phyloP scores from a whole-genome alignment of 495 filamentous ascomycete genomes.

The Talaromyces trachyspermus region DNA sequence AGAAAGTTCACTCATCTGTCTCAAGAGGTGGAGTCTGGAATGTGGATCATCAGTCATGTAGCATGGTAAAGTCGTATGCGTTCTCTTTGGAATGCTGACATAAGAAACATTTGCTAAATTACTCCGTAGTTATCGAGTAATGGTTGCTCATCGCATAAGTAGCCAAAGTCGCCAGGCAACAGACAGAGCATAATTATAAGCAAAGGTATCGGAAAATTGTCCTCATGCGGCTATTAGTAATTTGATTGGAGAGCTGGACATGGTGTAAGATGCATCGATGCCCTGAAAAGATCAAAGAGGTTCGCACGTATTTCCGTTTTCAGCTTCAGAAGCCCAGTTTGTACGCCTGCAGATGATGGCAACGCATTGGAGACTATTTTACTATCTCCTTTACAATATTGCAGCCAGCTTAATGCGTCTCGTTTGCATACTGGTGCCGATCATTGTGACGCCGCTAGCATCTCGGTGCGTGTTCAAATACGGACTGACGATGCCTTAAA shows the following conservation, averaged over 20 bases:
- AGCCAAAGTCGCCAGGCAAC: neutral
- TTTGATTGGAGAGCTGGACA: neutral
- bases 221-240: neutral
- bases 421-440: too few relatives aligned
- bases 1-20: neutral
- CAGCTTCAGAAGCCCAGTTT: conserved; percentile 5
- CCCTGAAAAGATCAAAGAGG: neutral
- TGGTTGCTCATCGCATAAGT: neutral
- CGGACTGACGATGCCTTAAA: neutral
- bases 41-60: neutral
- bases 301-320: conserved; percentile 13
- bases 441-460: too few relatives aligned
- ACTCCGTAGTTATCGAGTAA: neutral
- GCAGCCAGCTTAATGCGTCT: neutral
- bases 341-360: neutral
- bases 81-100: conserved; percentile 7
- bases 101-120: too few relatives aligned
- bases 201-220: neutral
- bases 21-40: neutral
- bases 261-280: conserved; percentile 3
- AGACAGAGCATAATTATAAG: neutral
- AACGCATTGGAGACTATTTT: neutral
- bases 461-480: too few relatives aligned
- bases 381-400: neutral
- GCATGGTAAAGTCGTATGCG: conserved; percentile 2